These are phyloP conservation scores for Sordariomycetes sp. DNA, from an alignment of 2,329 filamentous ascomycete species.

Conservation along the genomic window DNA sequence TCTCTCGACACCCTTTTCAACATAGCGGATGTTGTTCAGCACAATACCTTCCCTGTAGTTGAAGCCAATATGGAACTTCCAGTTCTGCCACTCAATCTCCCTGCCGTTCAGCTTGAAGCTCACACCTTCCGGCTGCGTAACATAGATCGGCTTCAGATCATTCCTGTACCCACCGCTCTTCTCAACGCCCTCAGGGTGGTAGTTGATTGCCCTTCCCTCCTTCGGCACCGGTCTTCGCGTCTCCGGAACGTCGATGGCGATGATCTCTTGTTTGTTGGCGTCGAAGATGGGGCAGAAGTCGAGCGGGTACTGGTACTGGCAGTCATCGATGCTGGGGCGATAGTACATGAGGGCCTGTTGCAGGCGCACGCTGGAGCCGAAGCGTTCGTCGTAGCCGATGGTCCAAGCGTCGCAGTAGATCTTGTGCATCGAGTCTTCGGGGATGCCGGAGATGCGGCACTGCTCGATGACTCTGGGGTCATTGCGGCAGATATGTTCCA, in stretches of 20 bases:
- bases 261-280: slow-evolving; percentile 65
- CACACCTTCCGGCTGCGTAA: slow-evolving; percentile 81
- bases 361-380: slow-evolving; percentile 66
- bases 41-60: slow-evolving; percentile 91
- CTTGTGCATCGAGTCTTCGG: slow-evolving; percentile 85
- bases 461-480: slow-evolving; percentile 87
- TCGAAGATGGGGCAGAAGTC: slow-evolving; percentile 94
- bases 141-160: slow-evolving; percentile 78
- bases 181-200: slow-evolving; percentile 65
- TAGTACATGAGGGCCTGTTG: slow-evolving; percentile 97
- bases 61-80: slow-evolving; percentile 88
- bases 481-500: slow-evolving; percentile 66
- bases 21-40: slow-evolving; percentile 81
- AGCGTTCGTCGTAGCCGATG: slow-evolving; percentile 87
- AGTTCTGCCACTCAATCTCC: slow-evolving; percentile 82
- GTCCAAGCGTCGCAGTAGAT: slow-evolving; percentile 97
- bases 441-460: slow-evolving; percentile 73
- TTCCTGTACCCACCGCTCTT: slow-evolving; percentile 66
- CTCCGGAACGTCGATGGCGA: slow-evolving; percentile 76
- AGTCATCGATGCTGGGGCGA: slow-evolving; percentile 74
- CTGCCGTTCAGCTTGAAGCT: slow-evolving; percentile 72
- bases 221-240: slow-evolving; percentile 59
- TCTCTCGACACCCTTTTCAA: slow-evolving; percentile 69
- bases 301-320: slow-evolving; percentile 82
- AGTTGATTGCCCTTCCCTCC: slow-evolving; percentile 56